Conservation (phyloP, 1,139 yeast genomes). For the Taiozyma onychis region DNA sequence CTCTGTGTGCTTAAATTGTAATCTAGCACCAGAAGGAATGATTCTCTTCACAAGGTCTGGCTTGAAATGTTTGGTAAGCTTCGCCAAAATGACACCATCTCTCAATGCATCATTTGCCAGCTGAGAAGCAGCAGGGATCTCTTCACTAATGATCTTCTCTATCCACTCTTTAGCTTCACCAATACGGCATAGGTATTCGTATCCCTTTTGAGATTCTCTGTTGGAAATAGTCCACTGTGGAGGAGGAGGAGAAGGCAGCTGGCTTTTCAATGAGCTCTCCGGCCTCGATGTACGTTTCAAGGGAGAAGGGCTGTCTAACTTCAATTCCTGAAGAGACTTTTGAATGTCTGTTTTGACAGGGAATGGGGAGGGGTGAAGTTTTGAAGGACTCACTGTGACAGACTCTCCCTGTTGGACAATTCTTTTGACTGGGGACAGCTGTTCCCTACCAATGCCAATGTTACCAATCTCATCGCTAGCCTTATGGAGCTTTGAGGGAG, state of each 20-base stretch:
- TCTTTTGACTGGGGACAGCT: conserved; percentile 2
- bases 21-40: conserved; percentile 45
- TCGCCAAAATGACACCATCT: conserved; percentile 83
- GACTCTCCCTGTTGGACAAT: conserved; percentile 1
- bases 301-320: conserved; percentile 22
- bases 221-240: conserved; percentile 15
- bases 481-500: not conserved
- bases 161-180: conserved; percentile 81
- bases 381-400: not conserved
- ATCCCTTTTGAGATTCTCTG: conserved; percentile 35
- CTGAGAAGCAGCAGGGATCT: conserved; percentile 47
- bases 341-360: conserved; percentile 8
- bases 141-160: conserved; percentile 48
- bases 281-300: conserved; percentile 14
- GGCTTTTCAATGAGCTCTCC: not conserved
- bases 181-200: conserved; percentile 85
- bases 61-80: conserved; percentile 64
- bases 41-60: conserved; percentile 58
- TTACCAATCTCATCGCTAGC: not conserved
- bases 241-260: conserved; percentile 1
- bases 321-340: conserved; percentile 17
- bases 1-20: conserved; percentile 89
- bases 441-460: not conserved
- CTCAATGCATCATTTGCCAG: conserved; percentile 57
- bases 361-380: not conserved